Conservation (phyloP, 2,329 filamentous ascomycete genomes). For the Fonsecaea nubica region DNA sequence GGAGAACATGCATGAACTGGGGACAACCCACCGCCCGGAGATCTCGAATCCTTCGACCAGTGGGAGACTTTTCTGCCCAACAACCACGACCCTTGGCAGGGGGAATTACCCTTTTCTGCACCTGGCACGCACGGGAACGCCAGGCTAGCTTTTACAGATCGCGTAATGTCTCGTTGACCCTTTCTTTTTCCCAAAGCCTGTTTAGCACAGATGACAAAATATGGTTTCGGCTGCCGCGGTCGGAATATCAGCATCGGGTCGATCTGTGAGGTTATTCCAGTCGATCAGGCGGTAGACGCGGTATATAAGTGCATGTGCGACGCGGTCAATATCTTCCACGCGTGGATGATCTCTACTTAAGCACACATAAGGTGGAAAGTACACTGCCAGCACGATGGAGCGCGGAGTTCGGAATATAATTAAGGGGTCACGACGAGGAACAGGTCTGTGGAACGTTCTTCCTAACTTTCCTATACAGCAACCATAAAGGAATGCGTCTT, state of each 20-base stretch:
- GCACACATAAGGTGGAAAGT: not conserved
- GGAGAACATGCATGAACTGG: constrained; percentile 7
- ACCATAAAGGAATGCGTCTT: not conserved
- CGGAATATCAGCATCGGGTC: not conserved
- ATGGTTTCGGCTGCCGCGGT: not conserved
- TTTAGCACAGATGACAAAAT: not conserved
- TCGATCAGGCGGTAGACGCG: not conserved
- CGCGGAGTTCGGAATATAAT: not conserved
- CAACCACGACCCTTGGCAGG: constrained; percentile 26
- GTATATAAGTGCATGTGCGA: not conserved
- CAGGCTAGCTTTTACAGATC: not conserved
- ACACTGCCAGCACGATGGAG: not conserved
- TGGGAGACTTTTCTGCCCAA: constrained; percentile 16
- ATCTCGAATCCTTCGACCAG: not conserved
- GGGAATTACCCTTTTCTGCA: constrained; percentile 15
- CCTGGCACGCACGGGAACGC: not conserved
- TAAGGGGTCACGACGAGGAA: not conserved
- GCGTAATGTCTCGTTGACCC: not conserved
- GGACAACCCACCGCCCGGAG: not conserved
- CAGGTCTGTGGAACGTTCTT: not conserved
- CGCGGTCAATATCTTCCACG: not conserved
- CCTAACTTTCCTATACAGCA: not conserved
- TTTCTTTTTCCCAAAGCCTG: not conserved
- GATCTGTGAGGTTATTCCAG: not conserved
- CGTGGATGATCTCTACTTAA: not conserved